A percentile compares a stretch with the other conserved stretches of the same genome.
Evolutionary conservation across 768 basidiomycete species (phyloP).

Genomic region (Auriculariales sp.): DNA sequence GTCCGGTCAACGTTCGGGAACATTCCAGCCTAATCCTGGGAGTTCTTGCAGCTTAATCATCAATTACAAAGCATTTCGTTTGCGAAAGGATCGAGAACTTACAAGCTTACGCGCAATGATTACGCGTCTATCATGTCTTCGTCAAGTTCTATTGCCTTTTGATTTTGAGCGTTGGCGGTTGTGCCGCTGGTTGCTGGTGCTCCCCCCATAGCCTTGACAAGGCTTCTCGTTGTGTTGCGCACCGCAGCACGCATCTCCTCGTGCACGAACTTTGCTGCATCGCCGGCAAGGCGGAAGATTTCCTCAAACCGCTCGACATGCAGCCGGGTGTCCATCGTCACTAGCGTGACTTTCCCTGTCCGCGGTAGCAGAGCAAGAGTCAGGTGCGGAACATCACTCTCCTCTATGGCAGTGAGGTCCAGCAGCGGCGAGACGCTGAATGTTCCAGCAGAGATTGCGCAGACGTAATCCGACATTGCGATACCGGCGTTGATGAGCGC

Average conservation of each 20-base stretch:
- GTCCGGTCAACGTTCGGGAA: too few species aligned
- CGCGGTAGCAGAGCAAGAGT: constrained; percentile 85
- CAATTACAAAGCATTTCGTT: too few species aligned
- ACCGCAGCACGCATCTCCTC: constrained; percentile 72
- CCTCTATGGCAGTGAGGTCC: constrained; percentile 81
- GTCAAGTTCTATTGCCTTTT: too few species aligned
- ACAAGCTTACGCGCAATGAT: too few species aligned
- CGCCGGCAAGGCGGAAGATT: constrained; percentile 62
- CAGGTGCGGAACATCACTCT: constrained; percentile 76
- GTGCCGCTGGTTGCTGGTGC: too few species aligned
- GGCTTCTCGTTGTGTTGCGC: constrained; percentile 38
- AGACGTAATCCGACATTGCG: constrained; percentile 80
- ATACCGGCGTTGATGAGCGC: constrained; percentile 85
- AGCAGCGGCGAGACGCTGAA: constrained; percentile 70
- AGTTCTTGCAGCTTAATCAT: too few species aligned
- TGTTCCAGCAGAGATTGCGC: constrained; percentile 78
- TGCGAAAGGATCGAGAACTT: too few species aligned
- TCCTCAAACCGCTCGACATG: constrained; percentile 89
- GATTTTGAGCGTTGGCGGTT: too few species aligned
- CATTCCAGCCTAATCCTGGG: too few species aligned
- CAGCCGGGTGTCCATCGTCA: constrained; percentile 88
- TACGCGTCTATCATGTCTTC: too few species aligned
- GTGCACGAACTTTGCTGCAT: constrained; percentile 66
- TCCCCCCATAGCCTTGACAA: constrained; percentile 48
- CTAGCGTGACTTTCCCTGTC: constrained; percentile 71